A percentile compares a stretch with the other conserved stretches of the same genome.
Conservation (phyloP, 1,284 basidiomycete genomes). For the Cystobasidiaceae sp. region DNA sequence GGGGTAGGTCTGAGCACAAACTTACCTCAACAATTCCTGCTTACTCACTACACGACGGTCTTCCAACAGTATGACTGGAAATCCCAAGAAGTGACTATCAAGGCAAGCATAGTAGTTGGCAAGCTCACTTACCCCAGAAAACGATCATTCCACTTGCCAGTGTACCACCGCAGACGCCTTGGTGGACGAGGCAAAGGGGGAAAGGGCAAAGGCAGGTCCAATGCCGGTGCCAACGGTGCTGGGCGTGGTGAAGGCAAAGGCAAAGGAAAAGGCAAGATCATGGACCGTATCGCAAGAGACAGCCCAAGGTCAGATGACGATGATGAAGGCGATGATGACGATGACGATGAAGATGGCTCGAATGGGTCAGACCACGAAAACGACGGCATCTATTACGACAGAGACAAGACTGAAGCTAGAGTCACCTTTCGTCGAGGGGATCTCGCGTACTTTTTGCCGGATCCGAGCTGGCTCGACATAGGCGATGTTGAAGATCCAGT, state of each 20-base stretch:
- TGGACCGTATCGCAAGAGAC: no score
- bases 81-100: neutral
- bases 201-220: no score
- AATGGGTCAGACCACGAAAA: neutral
- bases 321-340: no score
- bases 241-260: no score
- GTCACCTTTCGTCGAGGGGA: neutral
- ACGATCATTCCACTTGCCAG: neutral
- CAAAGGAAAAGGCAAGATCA: no score
- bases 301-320: no score
- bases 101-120: neutral
- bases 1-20: neutral
- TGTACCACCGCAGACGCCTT: neutral
- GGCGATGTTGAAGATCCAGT: neutral
- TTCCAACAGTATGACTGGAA: constrained; percentile 3
- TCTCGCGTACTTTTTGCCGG: constrained; percentile 6
- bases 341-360: neutral
- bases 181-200: no score
- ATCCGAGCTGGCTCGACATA: neutral
- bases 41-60: neutral
- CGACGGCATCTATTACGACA: neutral
- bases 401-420: neutral
- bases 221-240: no score
- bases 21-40: neutral
- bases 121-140: neutral